Percentiles rank a stretch among this genome's conserved stretches.
These are phyloP conservation scores for Suillus luteus DNA, from an alignment of 768 basidiomycete genomes.

Conservation along the genomic window DNA sequence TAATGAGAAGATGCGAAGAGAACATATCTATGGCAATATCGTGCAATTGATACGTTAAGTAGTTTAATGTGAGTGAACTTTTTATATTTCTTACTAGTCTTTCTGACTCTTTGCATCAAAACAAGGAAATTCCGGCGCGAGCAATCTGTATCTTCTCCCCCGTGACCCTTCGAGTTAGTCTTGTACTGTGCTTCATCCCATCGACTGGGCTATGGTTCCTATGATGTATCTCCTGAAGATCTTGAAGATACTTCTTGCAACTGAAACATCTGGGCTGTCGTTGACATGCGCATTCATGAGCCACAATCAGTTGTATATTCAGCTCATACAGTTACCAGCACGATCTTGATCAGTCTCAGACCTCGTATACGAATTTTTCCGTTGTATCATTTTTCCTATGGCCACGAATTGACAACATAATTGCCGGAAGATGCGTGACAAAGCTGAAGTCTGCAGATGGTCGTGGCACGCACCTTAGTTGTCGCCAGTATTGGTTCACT, in stretches of 20 bases:
- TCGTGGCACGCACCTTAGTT: constrained; percentile 6
- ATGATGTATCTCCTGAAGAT: background rate
- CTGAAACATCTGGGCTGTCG: background rate
- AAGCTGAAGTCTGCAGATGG: constrained; percentile 15
- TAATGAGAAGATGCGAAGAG: background rate
- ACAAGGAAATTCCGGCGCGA: background rate
- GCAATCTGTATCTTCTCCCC: background rate
- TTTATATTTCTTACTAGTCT: background rate
- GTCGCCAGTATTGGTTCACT: constrained; percentile 11
- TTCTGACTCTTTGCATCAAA: background rate
- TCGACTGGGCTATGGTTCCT: background rate
- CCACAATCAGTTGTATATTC: background rate
- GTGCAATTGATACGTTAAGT: background rate
- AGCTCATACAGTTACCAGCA: background rate
- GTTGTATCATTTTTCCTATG: background rate
- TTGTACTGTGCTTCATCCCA: background rate
- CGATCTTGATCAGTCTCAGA: background rate
- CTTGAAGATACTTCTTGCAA: background rate
- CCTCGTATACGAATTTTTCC: background rate
- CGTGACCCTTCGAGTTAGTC: background rate
- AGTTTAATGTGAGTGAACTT: background rate
- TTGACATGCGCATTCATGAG: background rate
- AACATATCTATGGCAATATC: background rate
- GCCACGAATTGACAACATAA: too few relatives aligned
- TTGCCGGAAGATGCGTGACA: too few relatives aligned